These are phyloP conservation scores for Phaeosphaeria sp. DNA, from an alignment of 2,329 filamentous ascomycete genomes.

Conservation along the genomic window DNA sequence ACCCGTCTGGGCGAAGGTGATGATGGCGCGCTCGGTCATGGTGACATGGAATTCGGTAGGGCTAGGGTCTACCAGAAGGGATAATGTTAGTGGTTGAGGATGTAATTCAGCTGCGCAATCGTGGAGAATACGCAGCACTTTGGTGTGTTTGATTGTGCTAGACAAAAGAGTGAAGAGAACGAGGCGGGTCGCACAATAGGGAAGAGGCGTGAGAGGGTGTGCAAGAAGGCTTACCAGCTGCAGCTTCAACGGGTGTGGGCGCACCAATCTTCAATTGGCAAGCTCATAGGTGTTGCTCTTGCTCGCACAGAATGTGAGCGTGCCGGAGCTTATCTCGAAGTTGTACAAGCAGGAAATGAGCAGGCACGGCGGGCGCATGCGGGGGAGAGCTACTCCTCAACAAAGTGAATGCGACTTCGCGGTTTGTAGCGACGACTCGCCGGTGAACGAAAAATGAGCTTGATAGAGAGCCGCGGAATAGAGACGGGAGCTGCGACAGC, in stretches of 20 bases:
- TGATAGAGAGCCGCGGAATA: background rate
- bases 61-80: constrained; percentile 22
- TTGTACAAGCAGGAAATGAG: background rate
- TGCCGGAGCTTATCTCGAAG: background rate
- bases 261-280: constrained; percentile 6
- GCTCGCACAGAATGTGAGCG: background rate
- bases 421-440: constrained; percentile 11
- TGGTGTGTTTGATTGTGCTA: constrained; percentile 23
- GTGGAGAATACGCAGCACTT: constrained; percentile 23
- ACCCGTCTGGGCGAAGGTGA: constrained; percentile 67
- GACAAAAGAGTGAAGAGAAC: constrained; percentile 18
- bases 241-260: background rate
- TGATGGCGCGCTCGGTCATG: constrained; percentile 52
- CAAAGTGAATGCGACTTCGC: constrained; percentile 16
- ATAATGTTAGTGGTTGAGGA: constrained; percentile 39
- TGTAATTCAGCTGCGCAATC: constrained; percentile 16
- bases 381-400: constrained; percentile 11
- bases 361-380: constrained; percentile 9
- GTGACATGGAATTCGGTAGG: constrained; percentile 6
- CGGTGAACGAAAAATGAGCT: constrained; percentile 5
- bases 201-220: constrained; percentile 15
- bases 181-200: constrained; percentile 19
- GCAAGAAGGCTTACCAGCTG: constrained; percentile 8
- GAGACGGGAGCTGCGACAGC: background rate
- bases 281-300: constrained; percentile 9